phyloP scores from a whole-genome alignment of 1,284 basidiomycete genomes.

The Anthracocystis walkeri region DNA sequence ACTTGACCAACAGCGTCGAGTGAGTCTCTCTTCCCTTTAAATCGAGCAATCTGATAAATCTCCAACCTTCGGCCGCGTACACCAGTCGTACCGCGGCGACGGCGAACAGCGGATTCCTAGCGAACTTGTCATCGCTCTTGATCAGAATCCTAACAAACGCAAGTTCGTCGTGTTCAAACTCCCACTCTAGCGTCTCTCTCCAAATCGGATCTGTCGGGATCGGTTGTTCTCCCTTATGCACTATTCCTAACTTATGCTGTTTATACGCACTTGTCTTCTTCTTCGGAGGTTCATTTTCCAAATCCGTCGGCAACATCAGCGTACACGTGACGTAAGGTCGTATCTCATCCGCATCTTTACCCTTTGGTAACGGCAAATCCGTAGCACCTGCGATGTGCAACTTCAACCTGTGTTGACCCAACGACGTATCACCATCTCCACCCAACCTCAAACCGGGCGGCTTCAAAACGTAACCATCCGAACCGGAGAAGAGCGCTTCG shows the following conservation, averaged over 20 bases:
- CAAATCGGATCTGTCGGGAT: conserved; percentile 56
- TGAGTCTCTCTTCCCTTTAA: conserved; percentile 73
- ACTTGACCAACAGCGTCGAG: conserved; percentile 53
- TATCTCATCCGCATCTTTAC: conserved; percentile 53
- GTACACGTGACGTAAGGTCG: conserved; percentile 63
- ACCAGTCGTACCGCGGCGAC: conserved; percentile 51
- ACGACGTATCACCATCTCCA: conserved; percentile 44
- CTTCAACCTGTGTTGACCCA: conserved; percentile 41
- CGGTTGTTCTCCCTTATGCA: conserved; percentile 57
- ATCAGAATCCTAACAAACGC: conserved; percentile 58
- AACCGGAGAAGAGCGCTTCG: conserved; percentile 77
- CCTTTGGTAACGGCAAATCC: conserved; percentile 56
- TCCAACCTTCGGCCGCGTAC: conserved; percentile 68
- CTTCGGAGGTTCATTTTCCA: conserved; percentile 46
- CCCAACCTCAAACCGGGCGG: conserved; percentile 68
- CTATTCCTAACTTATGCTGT: conserved; percentile 50
- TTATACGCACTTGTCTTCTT: conserved; percentile 57
- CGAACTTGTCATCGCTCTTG: conserved; percentile 64
- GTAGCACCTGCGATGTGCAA: conserved; percentile 60
- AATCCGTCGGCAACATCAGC: conserved; percentile 51
- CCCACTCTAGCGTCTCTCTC: conserved; percentile 59
- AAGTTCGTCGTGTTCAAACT: conserved; percentile 55
- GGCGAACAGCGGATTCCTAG: conserved; percentile 58
- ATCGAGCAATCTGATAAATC: conserved; percentile 74
- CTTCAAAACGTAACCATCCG: conserved; percentile 75